Evolutionary conservation across 2,329 filamentous ascomycete species (phyloP), one percentile per base, ranked within the genome.

Genomic region (Arthrobotrys megalospora): DNA sequence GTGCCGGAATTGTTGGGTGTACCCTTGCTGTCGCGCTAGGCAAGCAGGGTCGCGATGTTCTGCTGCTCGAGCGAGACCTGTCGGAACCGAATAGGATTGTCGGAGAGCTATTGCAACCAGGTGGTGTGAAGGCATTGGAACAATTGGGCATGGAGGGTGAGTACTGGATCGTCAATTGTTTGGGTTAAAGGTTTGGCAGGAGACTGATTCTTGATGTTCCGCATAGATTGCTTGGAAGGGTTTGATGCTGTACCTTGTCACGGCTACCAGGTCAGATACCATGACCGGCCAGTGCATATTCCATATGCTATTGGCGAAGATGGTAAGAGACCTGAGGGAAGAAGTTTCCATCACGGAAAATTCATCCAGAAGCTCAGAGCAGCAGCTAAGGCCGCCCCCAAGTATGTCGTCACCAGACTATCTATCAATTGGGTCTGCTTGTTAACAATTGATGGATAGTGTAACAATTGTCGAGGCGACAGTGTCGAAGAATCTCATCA

Each of bases 11-110:
- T 75, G 90, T 97, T 80, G 96, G 96, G 47, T 97, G 93, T 84
- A 93, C 94, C 19, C 87, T 94, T 21, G 95, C 96, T 16, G 92
- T 91, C 80, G 90, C 95, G 21, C 88, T 98, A 53, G 94, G 92
- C 76, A 91, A 92, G 82, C 96, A 98, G 86, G 94, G 94, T 67
- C 90, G 96, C 80, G 96, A 92, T 84, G 94, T 99, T 28, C 88
- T 98, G 28, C 87, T 99, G 64, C 89, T 99, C 63, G 96, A 99
- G 86, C 89, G 90, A 82, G 96, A 90, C 85, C 87, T 98, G 85
- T 93, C 93, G 85, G 92, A 98, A 86, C 96, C 96, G 19, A 92
- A 98, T 86, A 91, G 96, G 80, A 99, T 99, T 81, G 94, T 99
- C 58, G 96, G 96, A 82, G 96, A 99, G 86, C 86, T 99, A 80